Percentiles rank a stretch among this genome's conserved stretches.
These are phyloP conservation scores for Eucalyptus dawsonii DNA, from an alignment of 345 rosid species.

Conservation along the genomic window DNA sequence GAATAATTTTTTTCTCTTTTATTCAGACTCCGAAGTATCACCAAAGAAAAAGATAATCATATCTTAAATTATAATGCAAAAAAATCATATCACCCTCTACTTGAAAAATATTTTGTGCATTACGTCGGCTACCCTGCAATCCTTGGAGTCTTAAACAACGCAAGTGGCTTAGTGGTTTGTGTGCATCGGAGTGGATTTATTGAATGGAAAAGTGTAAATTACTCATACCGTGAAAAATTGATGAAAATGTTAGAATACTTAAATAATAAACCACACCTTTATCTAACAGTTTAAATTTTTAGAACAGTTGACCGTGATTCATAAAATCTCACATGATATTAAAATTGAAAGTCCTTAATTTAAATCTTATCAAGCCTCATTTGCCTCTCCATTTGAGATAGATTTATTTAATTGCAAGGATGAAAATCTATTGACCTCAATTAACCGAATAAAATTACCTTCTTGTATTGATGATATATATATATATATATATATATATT, in stretches of 20 bases:
- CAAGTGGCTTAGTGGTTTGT: not conserved
- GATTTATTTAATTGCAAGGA: not conserved
- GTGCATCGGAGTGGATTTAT: not conserved
- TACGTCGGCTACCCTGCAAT: not conserved
- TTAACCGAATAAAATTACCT: not conserved
- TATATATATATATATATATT: no score
- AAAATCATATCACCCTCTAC: not conserved
- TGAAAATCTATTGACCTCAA: not conserved
- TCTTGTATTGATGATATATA: not conserved
- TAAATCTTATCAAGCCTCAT: no score
- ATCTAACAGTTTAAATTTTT: no score
- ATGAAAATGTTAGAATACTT: no score
- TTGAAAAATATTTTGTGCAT: not conserved
- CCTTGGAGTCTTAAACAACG: not conserved
- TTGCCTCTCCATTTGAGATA: not conserved
- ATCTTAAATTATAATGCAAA: not conserved
- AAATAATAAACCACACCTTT: accelerated
- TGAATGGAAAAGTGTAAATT: not conserved
- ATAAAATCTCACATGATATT: no score
- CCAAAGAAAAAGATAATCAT: not conserved
- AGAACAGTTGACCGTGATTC: no score
- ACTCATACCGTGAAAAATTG: not conserved
- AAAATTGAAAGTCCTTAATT: accelerated
- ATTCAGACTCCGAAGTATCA: not conserved
- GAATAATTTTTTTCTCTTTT: not conserved